phyloP scores from a whole-genome alignment of 163 green algal species.

The Chloromonas sp. region DNA sequence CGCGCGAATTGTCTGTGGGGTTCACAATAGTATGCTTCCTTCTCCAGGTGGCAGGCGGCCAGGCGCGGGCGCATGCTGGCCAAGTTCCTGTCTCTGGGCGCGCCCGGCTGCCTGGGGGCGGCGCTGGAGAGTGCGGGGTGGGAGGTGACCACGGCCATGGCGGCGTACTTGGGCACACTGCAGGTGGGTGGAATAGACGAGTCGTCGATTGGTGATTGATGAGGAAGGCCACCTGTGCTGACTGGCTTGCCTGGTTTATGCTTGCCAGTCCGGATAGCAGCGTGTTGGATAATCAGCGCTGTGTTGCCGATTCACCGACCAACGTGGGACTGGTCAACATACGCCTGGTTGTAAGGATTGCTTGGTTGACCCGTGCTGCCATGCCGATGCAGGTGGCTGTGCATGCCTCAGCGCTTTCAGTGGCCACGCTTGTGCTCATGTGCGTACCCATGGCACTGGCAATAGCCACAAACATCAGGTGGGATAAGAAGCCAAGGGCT shows the following conservation, averaged over 20 bases:
- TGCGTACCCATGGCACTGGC: slow-evolving; percentile 1
- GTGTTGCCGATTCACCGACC: no score
- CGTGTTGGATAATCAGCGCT: no score
- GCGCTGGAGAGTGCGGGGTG: neutral
- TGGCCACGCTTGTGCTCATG: neutral
- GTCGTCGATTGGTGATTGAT: no score
- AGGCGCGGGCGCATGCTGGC: neutral
- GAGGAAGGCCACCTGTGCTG: no score
- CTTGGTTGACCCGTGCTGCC: no score
- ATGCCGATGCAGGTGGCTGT: neutral
- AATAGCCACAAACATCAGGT: slow-evolving; percentile 1
- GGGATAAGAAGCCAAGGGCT: neutral
- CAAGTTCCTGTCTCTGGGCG: neutral
- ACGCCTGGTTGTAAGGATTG: no score
- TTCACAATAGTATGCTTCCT: no score
- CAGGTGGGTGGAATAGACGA: neutral
- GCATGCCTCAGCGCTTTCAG: neutral
- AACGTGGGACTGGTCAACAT: no score
- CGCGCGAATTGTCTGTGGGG: no score
- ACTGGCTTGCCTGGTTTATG: no score
- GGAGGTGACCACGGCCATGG: slow-evolving; percentile 4
- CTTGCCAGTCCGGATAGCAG: no score
- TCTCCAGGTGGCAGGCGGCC: neutral
- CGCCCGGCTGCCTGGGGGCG: neutral
- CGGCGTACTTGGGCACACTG: neutral